Percentiles rank a stretch among this genome's conserved stretches.
Evolutionary conservation across 2,329 filamentous ascomycete genomes (phyloP).

Genomic region (Xylaria arbuscula): DNA sequence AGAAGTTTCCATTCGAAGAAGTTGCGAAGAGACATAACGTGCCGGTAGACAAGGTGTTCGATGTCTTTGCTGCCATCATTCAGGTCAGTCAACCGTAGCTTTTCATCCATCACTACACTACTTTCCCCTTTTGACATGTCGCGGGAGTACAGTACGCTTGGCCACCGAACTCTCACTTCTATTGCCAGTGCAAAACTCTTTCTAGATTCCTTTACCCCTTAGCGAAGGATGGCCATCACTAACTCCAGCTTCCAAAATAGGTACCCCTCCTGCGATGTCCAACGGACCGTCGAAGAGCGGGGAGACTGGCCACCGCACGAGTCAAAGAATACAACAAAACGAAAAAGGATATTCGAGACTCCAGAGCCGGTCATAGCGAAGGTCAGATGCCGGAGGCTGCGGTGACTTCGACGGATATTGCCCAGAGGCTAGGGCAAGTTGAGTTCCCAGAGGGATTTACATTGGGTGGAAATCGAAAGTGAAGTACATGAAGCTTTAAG

Average conservation of each 20-base stretch:
- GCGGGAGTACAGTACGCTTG: background rate
- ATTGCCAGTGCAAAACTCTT: background rate
- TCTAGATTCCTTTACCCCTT: background rate
- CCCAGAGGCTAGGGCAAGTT: constrained; percentile 42
- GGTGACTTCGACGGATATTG: constrained; percentile 42
- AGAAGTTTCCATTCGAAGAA: constrained; percentile 58
- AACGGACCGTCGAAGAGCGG: constrained; percentile 57
- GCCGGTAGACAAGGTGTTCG: constrained; percentile 57
- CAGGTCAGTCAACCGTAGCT: constrained; percentile 42
- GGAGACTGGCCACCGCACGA: constrained; percentile 55
- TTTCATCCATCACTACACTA: background rate
- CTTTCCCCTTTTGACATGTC: background rate
- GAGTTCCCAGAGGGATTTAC: constrained; percentile 44
- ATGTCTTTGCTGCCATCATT: constrained; percentile 61
- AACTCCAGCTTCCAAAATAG: background rate
- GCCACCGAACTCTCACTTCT: background rate
- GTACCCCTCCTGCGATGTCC: constrained; percentile 60
- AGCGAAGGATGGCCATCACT: background rate
- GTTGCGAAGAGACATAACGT: constrained; percentile 59
- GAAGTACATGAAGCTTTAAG: background rate
- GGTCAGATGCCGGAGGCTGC: constrained; percentile 9
- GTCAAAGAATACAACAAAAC: constrained; percentile 58
- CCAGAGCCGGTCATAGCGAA: background rate
- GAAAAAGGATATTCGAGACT: constrained; percentile 52
- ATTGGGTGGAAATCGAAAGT: background rate